phyloP scores from a whole-genome alignment of 768 basidiomycete species.

The Tulasnella sp. region DNA sequence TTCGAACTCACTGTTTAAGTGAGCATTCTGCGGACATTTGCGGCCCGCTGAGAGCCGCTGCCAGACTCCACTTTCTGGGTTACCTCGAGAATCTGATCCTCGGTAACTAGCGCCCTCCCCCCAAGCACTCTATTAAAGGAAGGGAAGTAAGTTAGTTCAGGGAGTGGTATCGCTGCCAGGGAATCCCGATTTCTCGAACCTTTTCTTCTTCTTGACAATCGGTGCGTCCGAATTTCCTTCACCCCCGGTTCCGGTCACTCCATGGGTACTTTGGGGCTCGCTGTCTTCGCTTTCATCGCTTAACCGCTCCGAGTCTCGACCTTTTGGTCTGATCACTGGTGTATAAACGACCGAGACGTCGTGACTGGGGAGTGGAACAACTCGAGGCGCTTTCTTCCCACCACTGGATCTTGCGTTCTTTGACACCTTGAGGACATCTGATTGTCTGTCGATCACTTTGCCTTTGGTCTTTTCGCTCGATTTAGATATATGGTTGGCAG shows the following conservation, averaged over 20 bases:
- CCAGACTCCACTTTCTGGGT: slow-evolving; percentile 25
- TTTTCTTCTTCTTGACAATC: slow-evolving; percentile 30
- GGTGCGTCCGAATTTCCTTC: neutral
- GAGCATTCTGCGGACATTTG: neutral
- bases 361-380: slow-evolving; percentile 1
- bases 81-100: slow-evolving; percentile 31
- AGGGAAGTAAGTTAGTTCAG: neutral
- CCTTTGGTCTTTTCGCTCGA: neutral
- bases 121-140: slow-evolving; percentile 17
- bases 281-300: neutral
- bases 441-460: slow-evolving; percentile 4
- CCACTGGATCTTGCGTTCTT: slow-evolving; percentile 20
- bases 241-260: neutral
- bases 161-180: neutral
- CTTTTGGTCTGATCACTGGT: neutral
- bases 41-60: neutral
- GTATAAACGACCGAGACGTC: slow-evolving; percentile 21
- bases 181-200: slow-evolving; percentile 1
- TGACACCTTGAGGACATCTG: slow-evolving; percentile 14
- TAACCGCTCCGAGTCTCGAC: neutral
- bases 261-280: neutral
- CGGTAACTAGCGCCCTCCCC: slow-evolving; percentile 12
- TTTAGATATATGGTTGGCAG: neutral
- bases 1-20: neutral
- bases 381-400: slow-evolving; percentile 24